Evolutionary conservation across 495 filamentous ascomycete genomes (phyloP).

Genomic region (Chaetomidium leptoderma): DNA sequence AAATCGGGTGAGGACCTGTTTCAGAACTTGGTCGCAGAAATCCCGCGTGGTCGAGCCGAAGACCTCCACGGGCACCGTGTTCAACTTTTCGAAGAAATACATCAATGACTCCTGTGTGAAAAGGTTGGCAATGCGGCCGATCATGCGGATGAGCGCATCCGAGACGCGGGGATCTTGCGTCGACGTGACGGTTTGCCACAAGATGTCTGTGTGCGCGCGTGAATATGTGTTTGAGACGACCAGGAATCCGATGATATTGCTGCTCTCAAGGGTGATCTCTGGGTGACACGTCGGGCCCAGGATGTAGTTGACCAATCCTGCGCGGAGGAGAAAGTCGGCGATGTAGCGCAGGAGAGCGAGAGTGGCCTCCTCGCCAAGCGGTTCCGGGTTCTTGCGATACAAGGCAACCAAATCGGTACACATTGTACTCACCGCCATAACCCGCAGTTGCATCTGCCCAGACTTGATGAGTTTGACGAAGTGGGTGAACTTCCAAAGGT

Average conservation of each 20-base stretch:
- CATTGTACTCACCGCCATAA: slow-evolving; percentile 66
- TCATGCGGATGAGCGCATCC: slow-evolving; percentile 72
- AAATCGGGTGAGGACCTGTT: slow-evolving; percentile 26
- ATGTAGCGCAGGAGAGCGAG: slow-evolving; percentile 58
- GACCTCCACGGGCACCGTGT: slow-evolving; percentile 59
- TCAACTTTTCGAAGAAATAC: slow-evolving; percentile 71
- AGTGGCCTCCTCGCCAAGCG: slow-evolving; percentile 35
- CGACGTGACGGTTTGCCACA: slow-evolving; percentile 80
- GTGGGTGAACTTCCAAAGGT: slow-evolving; percentile 66
- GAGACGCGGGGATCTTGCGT: slow-evolving; percentile 83
- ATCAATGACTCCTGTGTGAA: slow-evolving; percentile 53
- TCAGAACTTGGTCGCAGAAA: slow-evolving; percentile 46
- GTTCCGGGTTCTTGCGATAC: slow-evolving; percentile 48
- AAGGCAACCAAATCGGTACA: slow-evolving; percentile 63
- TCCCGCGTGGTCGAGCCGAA: slow-evolving; percentile 52
- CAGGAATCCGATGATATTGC: slow-evolving; percentile 83
- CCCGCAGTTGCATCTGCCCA: slow-evolving; percentile 85
- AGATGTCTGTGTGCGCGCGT: slow-evolving; percentile 64
- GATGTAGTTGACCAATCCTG: slow-evolving; percentile 74
- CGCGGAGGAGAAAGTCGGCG: slow-evolving; percentile 58
- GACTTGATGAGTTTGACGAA: slow-evolving; percentile 69
- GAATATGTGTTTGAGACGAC: slow-evolving; percentile 75
- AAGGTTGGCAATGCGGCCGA: slow-evolving; percentile 59
- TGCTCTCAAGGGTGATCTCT: slow-evolving; percentile 74
- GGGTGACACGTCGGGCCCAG: slow-evolving; percentile 89